Evolutionary conservation across 2,329 filamentous ascomycete genomes (phyloP).

Genomic region (Whalleya microplaca): DNA sequence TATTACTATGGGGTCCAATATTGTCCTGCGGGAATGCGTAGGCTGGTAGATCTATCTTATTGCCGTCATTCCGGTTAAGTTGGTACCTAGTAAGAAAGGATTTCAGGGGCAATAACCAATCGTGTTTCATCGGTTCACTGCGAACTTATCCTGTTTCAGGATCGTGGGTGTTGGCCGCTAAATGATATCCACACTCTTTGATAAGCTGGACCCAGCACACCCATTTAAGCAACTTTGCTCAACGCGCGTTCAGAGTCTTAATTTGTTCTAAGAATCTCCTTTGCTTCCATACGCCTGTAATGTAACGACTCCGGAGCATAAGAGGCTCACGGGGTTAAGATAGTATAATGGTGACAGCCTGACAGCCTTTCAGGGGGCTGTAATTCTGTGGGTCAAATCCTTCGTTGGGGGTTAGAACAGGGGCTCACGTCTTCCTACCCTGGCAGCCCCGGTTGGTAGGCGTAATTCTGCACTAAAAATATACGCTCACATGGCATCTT

Average conservation of each 20-base stretch:
- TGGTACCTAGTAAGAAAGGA: background rate
- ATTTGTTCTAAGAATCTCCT: background rate
- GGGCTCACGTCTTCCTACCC: background rate
- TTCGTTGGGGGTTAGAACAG: background rate
- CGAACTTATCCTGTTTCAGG: constrained; percentile 10
- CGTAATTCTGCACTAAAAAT: background rate
- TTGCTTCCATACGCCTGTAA: background rate
- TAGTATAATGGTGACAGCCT: too few species aligned
- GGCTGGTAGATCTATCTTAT: too few species aligned
- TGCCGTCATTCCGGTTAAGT: background rate
- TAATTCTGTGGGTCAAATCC: background rate
- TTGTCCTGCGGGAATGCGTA: too few species aligned
- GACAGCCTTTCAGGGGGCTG: background rate
- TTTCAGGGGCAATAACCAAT: constrained; percentile 5
- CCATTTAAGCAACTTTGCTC: background rate
- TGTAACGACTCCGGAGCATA: too few species aligned
- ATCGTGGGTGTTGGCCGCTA: background rate
- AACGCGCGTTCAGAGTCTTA: too few species aligned
- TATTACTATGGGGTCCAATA: too few species aligned
- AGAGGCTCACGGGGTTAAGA: too few species aligned
- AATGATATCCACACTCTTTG: background rate
- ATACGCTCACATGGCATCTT: background rate
- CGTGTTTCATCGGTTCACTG: constrained; percentile 14
- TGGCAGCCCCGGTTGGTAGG: background rate
- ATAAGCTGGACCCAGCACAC: background rate